Conservation (phyloP, 1,284 basidiomycete species). For the Ceraceosorus guamensis region DNA sequence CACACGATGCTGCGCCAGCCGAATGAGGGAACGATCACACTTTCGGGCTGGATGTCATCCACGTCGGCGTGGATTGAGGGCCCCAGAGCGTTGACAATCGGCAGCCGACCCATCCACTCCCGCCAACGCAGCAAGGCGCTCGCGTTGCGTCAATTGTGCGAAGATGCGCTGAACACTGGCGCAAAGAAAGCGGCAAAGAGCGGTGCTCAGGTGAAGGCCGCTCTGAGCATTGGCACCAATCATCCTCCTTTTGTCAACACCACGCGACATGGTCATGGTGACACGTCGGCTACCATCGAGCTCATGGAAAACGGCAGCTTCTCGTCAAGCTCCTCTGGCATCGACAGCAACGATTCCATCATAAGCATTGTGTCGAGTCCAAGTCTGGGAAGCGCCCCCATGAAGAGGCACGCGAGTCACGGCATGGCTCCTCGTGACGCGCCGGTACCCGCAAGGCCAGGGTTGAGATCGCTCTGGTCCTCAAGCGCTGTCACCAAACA, state of each 20-base stretch:
- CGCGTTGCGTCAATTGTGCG: slow-evolving; percentile 3
- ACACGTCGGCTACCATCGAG: background rate
- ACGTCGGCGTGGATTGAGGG: background rate
- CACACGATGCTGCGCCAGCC: background rate
- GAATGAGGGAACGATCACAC: background rate
- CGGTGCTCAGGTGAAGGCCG: background rate
- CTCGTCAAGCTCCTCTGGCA: no score
- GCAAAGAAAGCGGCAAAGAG: background rate
- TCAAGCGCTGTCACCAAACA: no score
- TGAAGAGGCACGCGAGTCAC: no score
- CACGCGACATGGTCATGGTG: background rate
- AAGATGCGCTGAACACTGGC: background rate
- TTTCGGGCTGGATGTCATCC: background rate
- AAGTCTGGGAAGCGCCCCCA: no score
- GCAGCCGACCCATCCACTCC: background rate
- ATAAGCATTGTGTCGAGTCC: no score
- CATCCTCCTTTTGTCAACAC: background rate
- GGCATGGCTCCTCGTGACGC: no score
- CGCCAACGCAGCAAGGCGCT: slow-evolving; percentile 2
- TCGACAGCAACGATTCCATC: no score
- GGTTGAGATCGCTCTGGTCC: no score
- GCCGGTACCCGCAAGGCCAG: no score
- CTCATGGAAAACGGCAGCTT: background rate
- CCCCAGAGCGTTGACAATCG: background rate
- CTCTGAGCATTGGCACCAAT: background rate